Percentiles rank a stretch among this genome's conserved stretches.
Evolutionary conservation across 2,329 filamentous ascomycete genomes (phyloP).

Genomic region (Leptodontidium sp.): DNA sequence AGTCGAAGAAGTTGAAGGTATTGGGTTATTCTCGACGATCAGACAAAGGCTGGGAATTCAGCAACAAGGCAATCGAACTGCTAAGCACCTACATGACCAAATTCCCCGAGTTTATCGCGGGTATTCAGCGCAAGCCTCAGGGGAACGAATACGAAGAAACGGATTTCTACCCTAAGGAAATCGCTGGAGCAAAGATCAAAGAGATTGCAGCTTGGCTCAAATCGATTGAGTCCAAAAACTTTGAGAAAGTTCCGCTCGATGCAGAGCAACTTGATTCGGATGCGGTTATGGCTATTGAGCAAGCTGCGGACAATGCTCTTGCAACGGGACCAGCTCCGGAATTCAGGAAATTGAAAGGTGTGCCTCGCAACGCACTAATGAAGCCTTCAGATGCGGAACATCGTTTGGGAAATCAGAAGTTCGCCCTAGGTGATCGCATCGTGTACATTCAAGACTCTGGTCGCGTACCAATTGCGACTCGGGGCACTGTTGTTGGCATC

Average conservation of each 20-base stretch:
- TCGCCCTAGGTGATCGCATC: constrained; percentile 86
- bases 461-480: constrained; percentile 90
- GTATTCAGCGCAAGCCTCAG: constrained; percentile 84
- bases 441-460: constrained; percentile 93
- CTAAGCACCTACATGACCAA: constrained; percentile 89
- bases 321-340: constrained; percentile 61
- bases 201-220: constrained; percentile 96
- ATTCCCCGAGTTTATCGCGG: constrained; percentile 95
- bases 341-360: constrained; percentile 76
- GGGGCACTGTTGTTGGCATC: constrained; percentile 93
- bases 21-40: constrained; percentile 92
- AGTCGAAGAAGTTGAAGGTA: constrained; percentile 94
- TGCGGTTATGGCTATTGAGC: constrained; percentile 82
- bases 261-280: constrained; percentile 96
- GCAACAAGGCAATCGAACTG: constrained; percentile 79
- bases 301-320: constrained; percentile 71
- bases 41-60: constrained; percentile 94
- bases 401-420: constrained; percentile 83
- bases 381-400: constrained; percentile 98
- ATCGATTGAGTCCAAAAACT: constrained; percentile 86
- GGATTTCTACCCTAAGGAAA: constrained; percentile 81
- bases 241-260: constrained; percentile 95
- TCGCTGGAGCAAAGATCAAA: constrained; percentile 83
- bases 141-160: constrained; percentile 85
- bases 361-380: constrained; percentile 86